Conservation (phyloP, 805 yeast genomes). For the Metschnikowia arizonensis region DNA sequence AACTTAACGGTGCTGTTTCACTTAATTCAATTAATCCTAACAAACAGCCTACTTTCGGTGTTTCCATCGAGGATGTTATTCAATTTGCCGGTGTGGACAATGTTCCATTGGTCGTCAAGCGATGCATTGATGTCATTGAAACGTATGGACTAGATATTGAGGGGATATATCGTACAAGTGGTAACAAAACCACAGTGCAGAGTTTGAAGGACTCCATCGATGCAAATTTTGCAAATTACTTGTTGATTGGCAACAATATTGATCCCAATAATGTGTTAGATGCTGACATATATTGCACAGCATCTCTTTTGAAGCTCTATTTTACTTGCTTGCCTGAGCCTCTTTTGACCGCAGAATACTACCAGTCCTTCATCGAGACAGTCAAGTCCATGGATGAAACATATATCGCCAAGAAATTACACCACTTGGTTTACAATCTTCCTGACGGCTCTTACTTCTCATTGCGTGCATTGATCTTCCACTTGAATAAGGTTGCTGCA, state of each 20-base stretch:
- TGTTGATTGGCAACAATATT: constrained; percentile 39
- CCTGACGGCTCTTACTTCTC: constrained; percentile 97
- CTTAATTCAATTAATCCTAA: constrained; percentile 18
- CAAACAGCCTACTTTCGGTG: constrained; percentile 65
- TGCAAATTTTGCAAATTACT: constrained; percentile 63
- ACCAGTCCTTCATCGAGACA: constrained; percentile 61
- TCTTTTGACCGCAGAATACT: constrained; percentile 61
- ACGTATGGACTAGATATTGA: constrained; percentile 78
- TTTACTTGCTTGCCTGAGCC: constrained; percentile 87
- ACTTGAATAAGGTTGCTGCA: constrained; percentile 67
- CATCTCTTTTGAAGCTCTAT: constrained; percentile 78
- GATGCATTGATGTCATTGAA: constrained; percentile 84
- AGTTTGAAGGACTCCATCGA: constrained; percentile 70
- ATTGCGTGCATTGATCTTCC: constrained; percentile 77
- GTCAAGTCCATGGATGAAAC: constrained; percentile 48
- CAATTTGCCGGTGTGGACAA: constrained; percentile 79
- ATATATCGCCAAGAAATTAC: constrained; percentile 67
- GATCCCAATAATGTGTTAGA: constrained; percentile 51
- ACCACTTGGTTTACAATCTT: constrained; percentile 79
- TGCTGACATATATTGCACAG: constrained; percentile 83
- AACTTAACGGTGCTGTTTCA: constrained; percentile 34
- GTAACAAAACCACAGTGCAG: constrained; percentile 70
- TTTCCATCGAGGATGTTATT: constrained; percentile 71
- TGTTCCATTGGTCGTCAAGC: constrained; percentile 86
- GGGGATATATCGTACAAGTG: constrained; percentile 86